phyloP scores from a whole-genome alignment of 768 basidiomycete species.

The Russula brevipes region DNA sequence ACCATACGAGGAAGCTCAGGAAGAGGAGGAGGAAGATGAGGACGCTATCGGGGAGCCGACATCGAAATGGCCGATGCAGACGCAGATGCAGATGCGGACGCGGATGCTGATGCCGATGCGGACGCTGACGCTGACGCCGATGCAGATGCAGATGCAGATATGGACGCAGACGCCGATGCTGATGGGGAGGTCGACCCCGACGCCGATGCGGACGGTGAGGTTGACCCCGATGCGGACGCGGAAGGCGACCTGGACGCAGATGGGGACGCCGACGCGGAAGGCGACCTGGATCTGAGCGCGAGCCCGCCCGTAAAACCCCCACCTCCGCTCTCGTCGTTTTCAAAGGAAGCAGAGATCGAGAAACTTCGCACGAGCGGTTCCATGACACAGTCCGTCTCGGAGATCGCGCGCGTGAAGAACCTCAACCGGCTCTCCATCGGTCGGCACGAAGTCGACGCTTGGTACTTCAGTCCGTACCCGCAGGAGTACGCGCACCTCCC shows the following conservation, averaged over 20 bases:
- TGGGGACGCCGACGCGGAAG: slow-evolving; percentile 63
- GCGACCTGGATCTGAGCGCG: slow-evolving; percentile 59
- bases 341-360: slow-evolving; percentile 98
- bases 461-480: slow-evolving; percentile 99
- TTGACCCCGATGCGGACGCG: slow-evolving; percentile 43
- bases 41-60: slow-evolving; percentile 27
- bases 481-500: slow-evolving; percentile 97
- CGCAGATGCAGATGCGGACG: slow-evolving; percentile 48
- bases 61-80: slow-evolving; percentile 50
- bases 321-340: slow-evolving; percentile 61
- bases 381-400: slow-evolving; percentile 98
- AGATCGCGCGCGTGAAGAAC: slow-evolving; percentile 97
- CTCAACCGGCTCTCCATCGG: slow-evolving; percentile 96
- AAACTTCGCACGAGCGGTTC: slow-evolving; percentile 96
- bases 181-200: slow-evolving; percentile 29
- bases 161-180: slow-evolving; percentile 37
- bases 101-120: slow-evolving; percentile 34
- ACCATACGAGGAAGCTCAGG: slow-evolving; percentile 57
- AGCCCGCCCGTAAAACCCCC: slow-evolving; percentile 46
- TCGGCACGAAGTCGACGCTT: slow-evolving; percentile 95
- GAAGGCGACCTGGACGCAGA: slow-evolving; percentile 45
- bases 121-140: slow-evolving; percentile 35
- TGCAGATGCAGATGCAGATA: slow-evolving; percentile 37
- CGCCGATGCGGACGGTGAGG: slow-evolving; percentile 55
- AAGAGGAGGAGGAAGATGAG: slow-evolving; percentile 54